Conservation (phyloP, 768 basidiomycete species). For the Trametes gibbosa region DNA sequence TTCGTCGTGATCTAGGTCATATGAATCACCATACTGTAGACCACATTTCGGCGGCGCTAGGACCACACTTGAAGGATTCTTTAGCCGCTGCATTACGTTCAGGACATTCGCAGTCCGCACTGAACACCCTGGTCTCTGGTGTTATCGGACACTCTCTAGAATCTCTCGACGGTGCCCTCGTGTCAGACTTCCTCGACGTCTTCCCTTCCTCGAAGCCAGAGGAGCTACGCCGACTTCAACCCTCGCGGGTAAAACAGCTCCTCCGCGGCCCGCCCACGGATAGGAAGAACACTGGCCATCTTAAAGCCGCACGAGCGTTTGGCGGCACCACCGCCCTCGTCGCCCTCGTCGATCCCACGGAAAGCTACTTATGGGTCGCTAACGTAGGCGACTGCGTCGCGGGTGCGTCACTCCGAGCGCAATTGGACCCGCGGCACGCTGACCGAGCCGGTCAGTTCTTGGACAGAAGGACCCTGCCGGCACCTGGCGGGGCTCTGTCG, state of each 20-base stretch:
- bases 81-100: slow-evolving; percentile 36
- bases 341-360: slow-evolving; percentile 66
- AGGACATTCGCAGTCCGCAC: slow-evolving; percentile 17
- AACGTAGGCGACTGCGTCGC: slow-evolving; percentile 83
- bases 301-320: slow-evolving; percentile 69
- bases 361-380: slow-evolving; percentile 72
- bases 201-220: slow-evolving; percentile 54
- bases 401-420: slow-evolving; percentile 40
- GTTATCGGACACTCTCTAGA: slow-evolving; percentile 38
- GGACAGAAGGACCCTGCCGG: slow-evolving; percentile 46
- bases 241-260: slow-evolving; percentile 52
- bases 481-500: slow-evolving; percentile 56
- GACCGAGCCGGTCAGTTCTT: slow-evolving; percentile 26
- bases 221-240: slow-evolving; percentile 40
- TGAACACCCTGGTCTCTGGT: slow-evolving; percentile 37
- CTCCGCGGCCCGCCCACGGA: slow-evolving; percentile 49
- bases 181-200: slow-evolving; percentile 41
- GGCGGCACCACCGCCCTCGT: slow-evolving; percentile 78
- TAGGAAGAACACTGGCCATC: slow-evolving; percentile 55
- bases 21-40: slow-evolving; percentile 48
- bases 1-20: slow-evolving; percentile 36
- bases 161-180: slow-evolving; percentile 42
- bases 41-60: slow-evolving; percentile 40
- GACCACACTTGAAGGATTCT: slow-evolving; percentile 38
- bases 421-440: background rate